Percentiles rank a stretch among this genome's conserved stretches.
Evolutionary conservation across 306 rosid species (phyloP).

Genomic region (Acacia confusa): DNA sequence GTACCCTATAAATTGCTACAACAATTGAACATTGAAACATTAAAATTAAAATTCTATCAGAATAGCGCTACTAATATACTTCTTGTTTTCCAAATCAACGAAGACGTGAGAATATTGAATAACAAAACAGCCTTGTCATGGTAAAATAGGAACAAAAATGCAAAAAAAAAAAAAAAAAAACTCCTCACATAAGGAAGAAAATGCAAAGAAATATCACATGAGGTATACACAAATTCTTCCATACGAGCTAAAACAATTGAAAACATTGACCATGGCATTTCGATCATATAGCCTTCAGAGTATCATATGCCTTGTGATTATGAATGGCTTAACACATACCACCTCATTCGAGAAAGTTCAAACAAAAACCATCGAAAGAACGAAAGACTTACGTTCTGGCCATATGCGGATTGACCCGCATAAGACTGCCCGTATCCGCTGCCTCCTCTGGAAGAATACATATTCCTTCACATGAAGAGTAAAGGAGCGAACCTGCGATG

Average conservation of each 20-base stretch:
- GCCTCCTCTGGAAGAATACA: conserved; percentile 88
- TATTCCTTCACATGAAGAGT: conserved; percentile 41
- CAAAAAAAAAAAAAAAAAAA: neutral
- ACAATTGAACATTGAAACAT: neutral
- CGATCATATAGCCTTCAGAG: neutral
- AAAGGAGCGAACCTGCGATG: conserved; percentile 31
- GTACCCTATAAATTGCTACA: neutral
- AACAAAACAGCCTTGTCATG: neutral
- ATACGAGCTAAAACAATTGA: neutral
- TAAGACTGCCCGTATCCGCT: conserved; percentile 87
- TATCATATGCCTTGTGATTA: neutral
- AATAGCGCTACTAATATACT: neutral
- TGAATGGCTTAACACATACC: neutral
- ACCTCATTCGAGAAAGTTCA: neutral
- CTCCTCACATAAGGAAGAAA: neutral
- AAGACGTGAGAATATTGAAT: neutral
- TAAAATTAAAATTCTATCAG: neutral
- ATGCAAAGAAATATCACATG: neutral
- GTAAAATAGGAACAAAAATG: neutral
- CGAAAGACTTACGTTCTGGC: conserved; percentile 58
- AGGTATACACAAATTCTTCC: no score
- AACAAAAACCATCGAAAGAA: conserved; percentile 12
- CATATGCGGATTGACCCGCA: conserved; percentile 79
- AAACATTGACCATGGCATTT: neutral
- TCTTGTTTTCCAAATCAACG: neutral